phyloP scores from a whole-genome alignment of 106 monocot species.

The Triglochin maritima region DNA sequence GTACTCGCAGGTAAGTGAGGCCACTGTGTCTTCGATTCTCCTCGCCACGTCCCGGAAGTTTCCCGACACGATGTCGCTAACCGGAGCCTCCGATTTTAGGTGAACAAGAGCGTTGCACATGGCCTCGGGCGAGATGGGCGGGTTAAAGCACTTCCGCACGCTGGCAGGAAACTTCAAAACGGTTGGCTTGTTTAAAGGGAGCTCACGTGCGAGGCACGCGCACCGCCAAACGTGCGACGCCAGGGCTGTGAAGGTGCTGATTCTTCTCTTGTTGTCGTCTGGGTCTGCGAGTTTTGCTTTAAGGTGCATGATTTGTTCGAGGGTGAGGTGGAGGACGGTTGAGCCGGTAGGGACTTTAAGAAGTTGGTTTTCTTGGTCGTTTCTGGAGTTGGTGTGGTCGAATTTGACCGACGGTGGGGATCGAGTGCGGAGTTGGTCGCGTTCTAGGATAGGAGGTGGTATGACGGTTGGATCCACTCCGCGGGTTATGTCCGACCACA shows the following conservation, averaged over 20 bases:
- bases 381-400: conserved; percentile 19
- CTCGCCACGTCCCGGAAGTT: conserved; percentile 6
- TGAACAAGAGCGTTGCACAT: conserved; percentile 47
- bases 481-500: conserved; percentile 49
- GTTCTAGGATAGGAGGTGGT: conserved; percentile 33
- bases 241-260: conserved; percentile 31
- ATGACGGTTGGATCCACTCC: not conserved
- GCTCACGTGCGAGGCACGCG: conserved; percentile 32
- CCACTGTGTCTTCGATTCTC: conserved; percentile 9
- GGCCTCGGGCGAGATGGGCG: conserved; percentile 30
- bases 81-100: conserved; percentile 4
- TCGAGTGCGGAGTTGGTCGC: conserved; percentile 29
- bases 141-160: conserved; percentile 16
- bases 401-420: conserved; percentile 16
- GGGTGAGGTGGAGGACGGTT: conserved; percentile 25
- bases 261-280: not conserved
- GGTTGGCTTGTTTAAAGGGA: conserved; percentile 10
- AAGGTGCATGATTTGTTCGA: conserved; percentile 24
- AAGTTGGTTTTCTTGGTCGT: not conserved
- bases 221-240: conserved; percentile 43
- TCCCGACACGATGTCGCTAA: conserved; percentile 14
- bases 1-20: conserved; percentile 23
- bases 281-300: conserved; percentile 10
- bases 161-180: conserved; percentile 32
- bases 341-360: not conserved